Conservation (phyloP, 495 filamentous ascomycete genomes). For the Chaetomium tenue region DNA sequence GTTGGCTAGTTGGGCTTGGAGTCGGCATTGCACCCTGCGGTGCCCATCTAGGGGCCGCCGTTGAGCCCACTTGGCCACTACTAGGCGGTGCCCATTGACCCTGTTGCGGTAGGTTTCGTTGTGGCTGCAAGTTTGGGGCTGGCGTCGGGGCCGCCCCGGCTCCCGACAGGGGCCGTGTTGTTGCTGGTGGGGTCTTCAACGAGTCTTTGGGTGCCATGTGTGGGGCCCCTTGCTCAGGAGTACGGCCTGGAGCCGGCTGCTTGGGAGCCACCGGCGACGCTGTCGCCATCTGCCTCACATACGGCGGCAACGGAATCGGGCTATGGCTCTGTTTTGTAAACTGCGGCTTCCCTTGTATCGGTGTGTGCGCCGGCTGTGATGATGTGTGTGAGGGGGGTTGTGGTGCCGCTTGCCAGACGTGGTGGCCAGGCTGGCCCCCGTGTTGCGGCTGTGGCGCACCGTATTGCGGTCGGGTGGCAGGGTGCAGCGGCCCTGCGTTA, state of each 20-base stretch:
- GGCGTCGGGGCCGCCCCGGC: neutral
- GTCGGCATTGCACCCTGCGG: neutral
- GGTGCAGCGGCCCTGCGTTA: slow-evolving; percentile 39
- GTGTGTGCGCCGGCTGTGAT: slow-evolving; percentile 6
- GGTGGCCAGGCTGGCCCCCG: slow-evolving; percentile 18
- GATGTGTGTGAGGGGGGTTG: slow-evolving; percentile 7
- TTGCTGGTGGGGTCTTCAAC: neutral
- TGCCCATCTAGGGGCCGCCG: neutral
- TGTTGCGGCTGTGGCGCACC: slow-evolving; percentile 35
- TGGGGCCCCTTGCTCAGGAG: slow-evolving; percentile 14
- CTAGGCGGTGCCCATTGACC: neutral
- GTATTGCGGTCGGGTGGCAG: slow-evolving; percentile 48
- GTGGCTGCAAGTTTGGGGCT: neutral
- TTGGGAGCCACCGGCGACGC: neutral
- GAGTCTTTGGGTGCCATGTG: neutral
- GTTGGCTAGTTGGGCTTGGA: slow-evolving; percentile 5
- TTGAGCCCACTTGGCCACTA: neutral
- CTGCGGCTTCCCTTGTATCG: slow-evolving; percentile 3
- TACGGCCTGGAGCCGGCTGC: slow-evolving; percentile 21
- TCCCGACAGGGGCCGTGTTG: neutral
- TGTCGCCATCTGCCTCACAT: slow-evolving; percentile 28
- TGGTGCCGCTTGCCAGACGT: slow-evolving; percentile 24
- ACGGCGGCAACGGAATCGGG: slow-evolving; percentile 36
- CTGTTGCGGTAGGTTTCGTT: neutral
- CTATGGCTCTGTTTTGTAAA: slow-evolving; percentile 37